phyloP scores from a whole-genome alignment of 768 basidiomycete species.

The Podaxis sp. region DNA sequence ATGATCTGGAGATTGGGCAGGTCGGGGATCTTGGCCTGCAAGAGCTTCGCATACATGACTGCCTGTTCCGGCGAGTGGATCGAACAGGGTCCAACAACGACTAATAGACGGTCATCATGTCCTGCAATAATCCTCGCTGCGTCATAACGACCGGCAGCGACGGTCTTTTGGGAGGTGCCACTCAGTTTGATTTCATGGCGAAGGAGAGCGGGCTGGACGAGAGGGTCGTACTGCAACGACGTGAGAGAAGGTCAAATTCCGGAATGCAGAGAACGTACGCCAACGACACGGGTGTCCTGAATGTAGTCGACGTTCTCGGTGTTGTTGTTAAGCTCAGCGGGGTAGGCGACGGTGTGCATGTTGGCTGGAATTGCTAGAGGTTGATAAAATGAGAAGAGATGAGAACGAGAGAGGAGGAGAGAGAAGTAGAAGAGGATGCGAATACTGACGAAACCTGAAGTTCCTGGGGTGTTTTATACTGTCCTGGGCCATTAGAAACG shows the following conservation, averaged over 20 bases:
- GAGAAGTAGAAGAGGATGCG: conserved; percentile 8
- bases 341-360: conserved; percentile 60
- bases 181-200: conserved; percentile 80
- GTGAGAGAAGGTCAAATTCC: conserved; percentile 1
- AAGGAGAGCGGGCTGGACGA: conserved; percentile 89
- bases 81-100: conserved; percentile 94
- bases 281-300: conserved; percentile 76
- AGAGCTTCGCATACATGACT: conserved; percentile 70
- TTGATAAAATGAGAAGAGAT: conserved; percentile 16
- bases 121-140: conserved; percentile 80
- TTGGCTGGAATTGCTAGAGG: conserved; percentile 36
- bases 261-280: conserved; percentile 42
- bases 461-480: conserved; percentile 28
- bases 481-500: conserved; percentile 18
- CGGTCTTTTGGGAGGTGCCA: conserved; percentile 61
- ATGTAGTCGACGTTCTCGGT: conserved; percentile 66
- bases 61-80: conserved; percentile 90
- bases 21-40: conserved; percentile 59
- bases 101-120: conserved; percentile 79
- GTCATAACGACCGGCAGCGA: conserved; percentile 73
- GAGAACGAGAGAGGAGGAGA: conserved; percentile 23
- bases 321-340: conserved; percentile 60
- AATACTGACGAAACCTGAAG: conserved; percentile 26
- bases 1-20: conserved; percentile 83
- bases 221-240: conserved; percentile 78